Base-by-base conservation (phyloP, 352 stramenopile species). In the Phytophthora agathidicida region DNA sequence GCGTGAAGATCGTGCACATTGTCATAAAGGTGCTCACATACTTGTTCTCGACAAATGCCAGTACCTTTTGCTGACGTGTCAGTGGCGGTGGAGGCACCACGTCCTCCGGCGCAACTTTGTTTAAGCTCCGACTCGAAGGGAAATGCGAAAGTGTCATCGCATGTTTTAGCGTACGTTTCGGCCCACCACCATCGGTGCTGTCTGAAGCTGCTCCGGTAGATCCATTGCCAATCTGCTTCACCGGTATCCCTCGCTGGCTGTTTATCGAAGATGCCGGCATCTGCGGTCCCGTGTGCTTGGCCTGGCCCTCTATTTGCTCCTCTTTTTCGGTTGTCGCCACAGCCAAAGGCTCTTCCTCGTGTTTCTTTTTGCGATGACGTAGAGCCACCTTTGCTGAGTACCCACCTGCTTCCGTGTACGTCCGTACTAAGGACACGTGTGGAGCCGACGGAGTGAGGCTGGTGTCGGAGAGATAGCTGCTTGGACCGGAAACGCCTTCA, bases 1-100 rank as follows among this genome's bases (percentile, higher is more conserved):
- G 63, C 13, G 86, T 83, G 46, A 96, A 96, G 17, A 97, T 84
- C 10, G 88, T 96, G 38, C 88, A 86, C 4, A 88, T 22, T 7
- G 83, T 88, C 36, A 93, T 68, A 35, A 77, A 83, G 9, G 67
- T 65, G 51, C 74, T 91, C 43, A 91, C 48, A 33, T 86, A 89
- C 33, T 81, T 83, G 62, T 92, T 82, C 43, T 94, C 86, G 3
- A 93, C 67, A 43, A 86, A 63, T 1, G 59, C 54, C 23, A 91
- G 44, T 17, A 88, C 52, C 16, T 83, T 62, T 13, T 87, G 63
- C 41, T 77, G 62, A 20, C 67, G 60, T 3, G 76, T 88, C 23
- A 68, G 37, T 9, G 63, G 57, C 6, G 65, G 53, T 0, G 77
- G 56, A 0, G 65, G 36, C 0, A 62, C 59, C 7, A 87, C 61